Conservation (phyloP, 2,329 filamentous ascomycete genomes). For the Epichloe scottii region DNA sequence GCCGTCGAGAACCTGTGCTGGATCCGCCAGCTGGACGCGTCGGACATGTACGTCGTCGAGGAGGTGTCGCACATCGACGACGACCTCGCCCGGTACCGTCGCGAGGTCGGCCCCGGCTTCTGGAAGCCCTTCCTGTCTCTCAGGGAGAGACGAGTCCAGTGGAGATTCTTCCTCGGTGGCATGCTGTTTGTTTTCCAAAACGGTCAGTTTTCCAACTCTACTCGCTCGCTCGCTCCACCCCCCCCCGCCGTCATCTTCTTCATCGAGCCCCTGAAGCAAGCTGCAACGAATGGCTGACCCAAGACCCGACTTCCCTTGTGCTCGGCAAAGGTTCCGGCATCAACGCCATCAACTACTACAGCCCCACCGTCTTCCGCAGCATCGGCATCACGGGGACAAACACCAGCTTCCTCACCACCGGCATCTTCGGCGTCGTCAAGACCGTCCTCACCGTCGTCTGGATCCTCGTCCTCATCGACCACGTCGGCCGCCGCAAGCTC, state of each 20-base stretch:
- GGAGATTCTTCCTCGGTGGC: constrained; percentile 60
- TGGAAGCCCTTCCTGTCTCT: constrained; percentile 57
- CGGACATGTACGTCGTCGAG: constrained; percentile 57
- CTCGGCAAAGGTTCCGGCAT: constrained; percentile 13
- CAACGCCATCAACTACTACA: constrained; percentile 21
- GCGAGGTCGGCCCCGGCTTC: constrained; percentile 56
- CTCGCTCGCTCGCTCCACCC: too few species aligned
- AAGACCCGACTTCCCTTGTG: not conserved
- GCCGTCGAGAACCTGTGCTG: constrained; percentile 48
- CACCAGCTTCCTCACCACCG: constrained; percentile 17
- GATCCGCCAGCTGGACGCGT: constrained; percentile 45
- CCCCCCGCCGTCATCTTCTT: too few species aligned
- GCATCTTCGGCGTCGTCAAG: constrained; percentile 18
- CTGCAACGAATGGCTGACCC: not conserved
- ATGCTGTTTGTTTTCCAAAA: constrained; percentile 75
- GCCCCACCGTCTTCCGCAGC: constrained; percentile 17
- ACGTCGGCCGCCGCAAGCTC: constrained; percentile 37
- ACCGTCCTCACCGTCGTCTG: constrained; percentile 30
- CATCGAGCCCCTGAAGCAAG: too few species aligned
- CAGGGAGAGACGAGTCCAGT: constrained; percentile 46
- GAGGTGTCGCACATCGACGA: constrained; percentile 60
- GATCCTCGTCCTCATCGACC: constrained; percentile 15
- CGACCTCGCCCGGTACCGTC: constrained; percentile 52
- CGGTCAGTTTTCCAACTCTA: constrained; percentile 22
- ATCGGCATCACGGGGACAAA: constrained; percentile 15